Conservation (phyloP, 257 asterid species). For the Jasminum sambac region DNA sequence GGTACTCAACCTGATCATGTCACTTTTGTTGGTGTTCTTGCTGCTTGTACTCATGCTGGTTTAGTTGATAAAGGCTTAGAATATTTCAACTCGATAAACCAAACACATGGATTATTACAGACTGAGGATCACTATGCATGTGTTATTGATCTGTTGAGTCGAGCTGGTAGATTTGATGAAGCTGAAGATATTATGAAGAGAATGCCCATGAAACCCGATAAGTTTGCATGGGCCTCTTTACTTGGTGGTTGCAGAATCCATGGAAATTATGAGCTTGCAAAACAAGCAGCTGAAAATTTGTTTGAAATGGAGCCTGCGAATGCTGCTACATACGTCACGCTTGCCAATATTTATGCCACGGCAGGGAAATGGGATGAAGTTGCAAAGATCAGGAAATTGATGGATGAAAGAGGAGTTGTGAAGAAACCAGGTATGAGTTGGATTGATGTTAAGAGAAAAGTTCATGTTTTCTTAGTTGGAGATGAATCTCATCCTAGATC, state of each 20-base stretch:
- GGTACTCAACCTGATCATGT: conserved; percentile 62
- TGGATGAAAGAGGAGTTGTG: conserved; percentile 65
- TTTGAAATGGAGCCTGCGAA: conserved; percentile 66
- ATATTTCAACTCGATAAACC: conserved; percentile 57
- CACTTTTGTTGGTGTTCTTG: conserved; percentile 68
- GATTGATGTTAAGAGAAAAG: conserved; percentile 45
- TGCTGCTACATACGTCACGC: conserved; percentile 75
- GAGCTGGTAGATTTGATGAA: conserved; percentile 63
- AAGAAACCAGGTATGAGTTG: conserved; percentile 80
- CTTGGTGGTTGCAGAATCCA: conserved; percentile 78
- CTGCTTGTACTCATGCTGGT: conserved; percentile 77
- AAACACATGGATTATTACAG: conserved; percentile 44
- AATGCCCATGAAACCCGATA: conserved; percentile 64
- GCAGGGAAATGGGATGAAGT: conserved; percentile 69
- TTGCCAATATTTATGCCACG: conserved; percentile 63
- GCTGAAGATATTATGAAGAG: conserved; percentile 57
- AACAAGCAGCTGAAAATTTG: conserved; percentile 50
- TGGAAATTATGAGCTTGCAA: conserved; percentile 60
- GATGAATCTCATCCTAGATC: conserved; percentile 51
- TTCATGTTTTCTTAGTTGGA: conserved; percentile 56
- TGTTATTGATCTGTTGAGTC: conserved; percentile 67
- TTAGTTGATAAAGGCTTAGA: conserved; percentile 70
- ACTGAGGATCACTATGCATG: conserved; percentile 75
- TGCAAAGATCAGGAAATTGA: conserved; percentile 52
- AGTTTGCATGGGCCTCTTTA: conserved; percentile 72